Percentiles rank a stretch among this genome's conserved stretches.
Evolutionary conservation across 139 green algal genomes (phyloP).

Genomic region (Bryopsis sp.): DNA sequence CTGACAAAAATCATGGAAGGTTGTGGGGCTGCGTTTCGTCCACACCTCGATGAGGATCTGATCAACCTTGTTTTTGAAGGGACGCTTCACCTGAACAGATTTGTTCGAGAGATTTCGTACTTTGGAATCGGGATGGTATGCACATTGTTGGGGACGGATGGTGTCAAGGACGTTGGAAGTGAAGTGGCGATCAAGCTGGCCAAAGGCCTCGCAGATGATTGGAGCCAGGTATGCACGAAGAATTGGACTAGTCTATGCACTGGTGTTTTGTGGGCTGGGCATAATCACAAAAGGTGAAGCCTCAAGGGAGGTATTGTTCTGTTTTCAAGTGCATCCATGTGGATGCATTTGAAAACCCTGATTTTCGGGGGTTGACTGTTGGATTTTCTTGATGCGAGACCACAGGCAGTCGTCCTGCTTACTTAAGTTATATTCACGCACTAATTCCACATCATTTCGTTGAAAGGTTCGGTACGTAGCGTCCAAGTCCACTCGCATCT

Average conservation of each 20-base stretch:
- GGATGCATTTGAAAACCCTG: too few relatives aligned
- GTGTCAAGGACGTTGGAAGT: constrained; percentile 21
- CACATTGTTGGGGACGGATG: constrained; percentile 28
- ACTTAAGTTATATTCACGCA: too few relatives aligned
- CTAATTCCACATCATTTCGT: not conserved
- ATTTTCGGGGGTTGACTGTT: too few relatives aligned
- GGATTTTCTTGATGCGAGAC: too few relatives aligned
- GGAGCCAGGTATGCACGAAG: too few relatives aligned
- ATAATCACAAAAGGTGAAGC: too few relatives aligned
- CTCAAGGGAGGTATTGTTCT: too few relatives aligned
- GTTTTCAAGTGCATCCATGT: too few relatives aligned
- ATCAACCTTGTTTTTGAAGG: constrained; percentile 33
- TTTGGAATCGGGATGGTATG: constrained; percentile 49
- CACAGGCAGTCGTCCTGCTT: too few relatives aligned
- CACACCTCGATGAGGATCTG: constrained; percentile 17
- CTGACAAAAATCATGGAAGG: constrained; percentile 53
- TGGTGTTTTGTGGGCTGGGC: too few relatives aligned
- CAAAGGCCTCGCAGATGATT: constrained; percentile 83
- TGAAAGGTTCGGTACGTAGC: constrained; percentile 75
- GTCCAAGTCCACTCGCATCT: constrained; percentile 52
- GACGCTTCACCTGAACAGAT: constrained; percentile 77
- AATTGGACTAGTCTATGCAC: too few relatives aligned
- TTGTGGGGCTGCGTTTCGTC: constrained; percentile 32
- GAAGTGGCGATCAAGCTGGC: constrained; percentile 36
- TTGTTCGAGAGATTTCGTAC: constrained; percentile 74